Conservation (phyloP, 2,329 filamentous ascomycete genomes). For the Orbilia brochopaga region DNA sequence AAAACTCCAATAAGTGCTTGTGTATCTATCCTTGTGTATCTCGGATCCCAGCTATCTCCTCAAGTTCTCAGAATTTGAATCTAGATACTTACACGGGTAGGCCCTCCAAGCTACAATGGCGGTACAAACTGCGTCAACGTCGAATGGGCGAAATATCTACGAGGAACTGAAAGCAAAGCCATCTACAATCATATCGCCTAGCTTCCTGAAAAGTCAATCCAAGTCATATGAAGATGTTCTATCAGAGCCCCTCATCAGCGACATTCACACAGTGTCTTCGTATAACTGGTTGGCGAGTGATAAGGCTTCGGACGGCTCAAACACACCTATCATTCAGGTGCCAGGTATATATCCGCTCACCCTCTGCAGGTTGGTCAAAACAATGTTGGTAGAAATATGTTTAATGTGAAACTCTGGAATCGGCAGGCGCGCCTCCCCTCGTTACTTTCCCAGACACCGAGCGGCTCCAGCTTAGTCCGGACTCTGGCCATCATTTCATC, state of each 20-base stretch:
- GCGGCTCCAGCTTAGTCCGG: not conserved
- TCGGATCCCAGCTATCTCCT: too few species aligned
- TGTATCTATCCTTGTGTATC: too few species aligned
- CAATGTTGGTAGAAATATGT: too few species aligned
- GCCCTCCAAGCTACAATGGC: not conserved
- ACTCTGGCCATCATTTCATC: constrained; percentile 25
- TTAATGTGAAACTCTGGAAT: too few species aligned
- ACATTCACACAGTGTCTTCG: constrained; percentile 9
- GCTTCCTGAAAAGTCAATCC: not conserved
- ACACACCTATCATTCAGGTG: constrained; percentile 21
- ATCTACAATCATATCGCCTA: not conserved
- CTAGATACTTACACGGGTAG: too few species aligned
- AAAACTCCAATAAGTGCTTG: too few species aligned
- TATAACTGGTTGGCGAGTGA: constrained; percentile 29
- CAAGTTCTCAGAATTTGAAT: too few species aligned
- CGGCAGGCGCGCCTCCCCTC: constrained; percentile 25
- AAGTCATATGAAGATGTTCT: too few species aligned
- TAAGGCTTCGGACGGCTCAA: not conserved
- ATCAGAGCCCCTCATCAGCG: constrained; percentile 10
- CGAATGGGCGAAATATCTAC: not conserved
- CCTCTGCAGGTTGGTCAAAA: not conserved
- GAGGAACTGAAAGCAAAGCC: not conserved
- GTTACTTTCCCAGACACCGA: constrained; percentile 7
- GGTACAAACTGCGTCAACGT: not conserved
- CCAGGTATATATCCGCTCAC: constrained; percentile 16